These are phyloP conservation scores for Xylariaceae sp. DNA, from an alignment of 2,329 filamentous ascomycete species.

Conservation along the genomic window DNA sequence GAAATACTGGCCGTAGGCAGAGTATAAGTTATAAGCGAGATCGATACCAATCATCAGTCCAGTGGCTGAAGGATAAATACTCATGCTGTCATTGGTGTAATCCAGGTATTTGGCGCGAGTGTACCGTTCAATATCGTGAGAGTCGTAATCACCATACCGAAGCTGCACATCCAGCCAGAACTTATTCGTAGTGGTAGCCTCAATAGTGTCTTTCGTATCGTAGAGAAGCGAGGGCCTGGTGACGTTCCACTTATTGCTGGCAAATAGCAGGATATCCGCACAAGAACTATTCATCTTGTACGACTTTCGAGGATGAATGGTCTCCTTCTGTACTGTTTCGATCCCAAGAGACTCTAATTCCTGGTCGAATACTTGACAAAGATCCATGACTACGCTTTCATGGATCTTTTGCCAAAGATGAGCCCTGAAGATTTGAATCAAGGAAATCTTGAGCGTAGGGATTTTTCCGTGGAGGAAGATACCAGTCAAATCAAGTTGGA, in stretches of 20 bases:
- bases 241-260: conserved; percentile 98
- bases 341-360: conserved; percentile 94
- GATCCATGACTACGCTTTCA: conserved; percentile 98
- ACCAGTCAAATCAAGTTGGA: conserved; percentile 93
- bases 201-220: conserved; percentile 94
- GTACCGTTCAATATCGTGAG: conserved; percentile 97
- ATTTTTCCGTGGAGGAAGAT: conserved; percentile 99
- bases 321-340: conserved; percentile 97
- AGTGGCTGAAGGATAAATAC: conserved; percentile 94
- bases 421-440: conserved; percentile 98
- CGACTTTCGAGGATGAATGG: conserved; percentile 96
- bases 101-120: conserved; percentile 97
- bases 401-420: conserved; percentile 99
- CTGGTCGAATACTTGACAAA: conserved; percentile 97
- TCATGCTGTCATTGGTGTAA: conserved; percentile 98
- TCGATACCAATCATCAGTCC: conserved; percentile 98
- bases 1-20: conserved; percentile 98
- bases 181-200: conserved; percentile 92
- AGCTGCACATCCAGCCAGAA: conserved; percentile 99
- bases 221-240: conserved; percentile 89
- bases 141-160: conserved; percentile 96
- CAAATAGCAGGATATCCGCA: conserved; percentile 93
- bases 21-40: conserved; percentile 96
- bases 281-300: conserved; percentile 99
- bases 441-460: conserved; percentile 91